phyloP scores from a whole-genome alignment of 2,329 filamentous ascomycete species.

The Pyrenochaeta sp. region DNA sequence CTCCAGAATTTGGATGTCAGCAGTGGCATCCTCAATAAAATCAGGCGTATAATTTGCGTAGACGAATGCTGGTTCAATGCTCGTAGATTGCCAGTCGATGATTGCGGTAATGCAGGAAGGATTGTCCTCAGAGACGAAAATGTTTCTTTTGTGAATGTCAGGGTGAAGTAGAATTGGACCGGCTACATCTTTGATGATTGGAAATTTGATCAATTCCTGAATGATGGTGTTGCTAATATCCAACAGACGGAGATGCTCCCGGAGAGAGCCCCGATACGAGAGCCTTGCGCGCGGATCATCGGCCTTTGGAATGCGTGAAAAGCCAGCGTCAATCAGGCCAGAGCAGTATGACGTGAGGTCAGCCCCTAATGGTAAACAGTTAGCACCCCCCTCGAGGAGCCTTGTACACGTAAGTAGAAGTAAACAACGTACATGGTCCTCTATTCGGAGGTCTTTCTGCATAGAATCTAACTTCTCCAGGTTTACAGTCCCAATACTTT shows the following conservation, averaged over 20 bases:
- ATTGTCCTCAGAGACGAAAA: constrained; percentile 53
- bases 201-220: constrained; percentile 36
- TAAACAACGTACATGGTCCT: constrained; percentile 50
- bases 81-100: constrained; percentile 55
- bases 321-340: constrained; percentile 51
- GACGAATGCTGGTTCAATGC: constrained; percentile 53
- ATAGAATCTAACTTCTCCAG: constrained; percentile 46
- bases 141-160: constrained; percentile 54
- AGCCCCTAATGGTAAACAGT: constrained; percentile 41
- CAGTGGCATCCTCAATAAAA: too few relatives aligned
- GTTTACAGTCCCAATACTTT: constrained; percentile 42
- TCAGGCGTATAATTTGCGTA: constrained; percentile 52
- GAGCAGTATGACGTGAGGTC: constrained; percentile 44
- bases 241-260: constrained; percentile 46
- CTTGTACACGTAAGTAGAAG: too few relatives aligned
- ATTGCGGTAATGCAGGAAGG: constrained; percentile 50
- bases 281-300: constrained; percentile 25
- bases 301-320: constrained; percentile 46
- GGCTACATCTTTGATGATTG: constrained; percentile 36
- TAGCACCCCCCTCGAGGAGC: constrained; percentile 15
- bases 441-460: constrained; percentile 41
- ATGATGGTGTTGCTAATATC: constrained; percentile 38
- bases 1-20: too few relatives aligned
- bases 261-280: constrained; percentile 47
- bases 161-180: constrained; percentile 49